A percentile compares a stretch with the other conserved stretches of the same genome.
These are phyloP conservation scores for Tetrapisispora taiwanensis DNA, from an alignment of 805 yeast species.

Conservation along the genomic window DNA sequence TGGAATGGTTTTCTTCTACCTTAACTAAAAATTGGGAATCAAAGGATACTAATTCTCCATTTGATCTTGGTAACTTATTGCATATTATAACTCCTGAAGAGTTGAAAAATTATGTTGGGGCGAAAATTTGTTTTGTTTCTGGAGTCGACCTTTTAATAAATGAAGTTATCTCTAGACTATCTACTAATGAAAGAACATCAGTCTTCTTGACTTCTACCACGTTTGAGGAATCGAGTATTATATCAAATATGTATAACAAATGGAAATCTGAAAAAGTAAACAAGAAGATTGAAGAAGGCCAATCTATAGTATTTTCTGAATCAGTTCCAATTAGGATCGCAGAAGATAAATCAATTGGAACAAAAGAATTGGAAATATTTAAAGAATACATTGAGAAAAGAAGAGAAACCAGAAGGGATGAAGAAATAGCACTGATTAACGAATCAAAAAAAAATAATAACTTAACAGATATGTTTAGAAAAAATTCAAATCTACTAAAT, in stretches of 20 bases:
- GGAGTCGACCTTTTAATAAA: constrained; percentile 54
- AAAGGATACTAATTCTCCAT: constrained; percentile 56
- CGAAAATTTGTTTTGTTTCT: constrained; percentile 73
- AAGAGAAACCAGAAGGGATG: constrained; percentile 32
- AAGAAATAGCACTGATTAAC: constrained; percentile 26
- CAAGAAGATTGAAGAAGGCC: constrained; percentile 47
- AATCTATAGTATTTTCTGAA: constrained; percentile 45
- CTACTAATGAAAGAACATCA: constrained; percentile 57
- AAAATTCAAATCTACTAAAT: neutral
- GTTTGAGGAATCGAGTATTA: constrained; percentile 3
- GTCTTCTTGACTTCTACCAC: constrained; percentile 54
- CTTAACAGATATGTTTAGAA: constrained; percentile 8
- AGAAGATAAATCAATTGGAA: constrained; percentile 41
- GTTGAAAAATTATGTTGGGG: constrained; percentile 45
- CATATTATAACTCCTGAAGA: constrained; percentile 50
- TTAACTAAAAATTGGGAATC: constrained; percentile 79
- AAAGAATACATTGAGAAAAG: constrained; percentile 37
- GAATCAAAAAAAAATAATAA: constrained; percentile 18
- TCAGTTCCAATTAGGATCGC: constrained; percentile 27
- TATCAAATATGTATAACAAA: constrained; percentile 20
- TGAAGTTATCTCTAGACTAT: constrained; percentile 42
- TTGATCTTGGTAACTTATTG: constrained; percentile 53
- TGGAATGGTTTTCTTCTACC: constrained; percentile 93
- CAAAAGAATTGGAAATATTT: constrained; percentile 42
- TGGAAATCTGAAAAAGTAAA: constrained; percentile 41